These are phyloP conservation scores for Mallotus repandus DNA, from an alignment of 441 rosid species.

Conservation along the genomic window DNA sequence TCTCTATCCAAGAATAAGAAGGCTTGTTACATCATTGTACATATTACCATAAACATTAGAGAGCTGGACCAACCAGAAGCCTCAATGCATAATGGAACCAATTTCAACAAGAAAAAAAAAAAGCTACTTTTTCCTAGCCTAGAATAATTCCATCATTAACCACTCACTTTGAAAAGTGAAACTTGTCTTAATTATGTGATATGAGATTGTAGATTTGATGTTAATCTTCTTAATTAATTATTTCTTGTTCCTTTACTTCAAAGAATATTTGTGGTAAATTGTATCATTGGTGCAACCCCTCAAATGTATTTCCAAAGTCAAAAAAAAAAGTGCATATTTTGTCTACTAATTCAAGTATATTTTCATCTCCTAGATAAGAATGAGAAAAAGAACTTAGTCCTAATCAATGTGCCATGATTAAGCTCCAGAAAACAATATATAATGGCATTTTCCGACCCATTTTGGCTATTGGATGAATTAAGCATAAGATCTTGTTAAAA, in stretches of 20 bases:
- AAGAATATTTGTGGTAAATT: conserved; percentile 1
- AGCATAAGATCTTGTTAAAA: not conserved
- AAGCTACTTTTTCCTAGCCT: too few relatives aligned
- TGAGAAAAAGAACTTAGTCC: not conserved
- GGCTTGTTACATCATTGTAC: not conserved
- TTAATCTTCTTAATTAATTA: not conserved
- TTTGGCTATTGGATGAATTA: conserved; percentile 13
- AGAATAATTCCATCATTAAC: conserved; percentile 1
- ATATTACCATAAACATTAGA: not conserved
- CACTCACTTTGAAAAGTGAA: not conserved
- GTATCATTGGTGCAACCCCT: not conserved
- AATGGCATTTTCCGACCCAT: conserved; percentile 24
- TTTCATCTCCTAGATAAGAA: not conserved
- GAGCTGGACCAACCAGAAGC: not conserved
- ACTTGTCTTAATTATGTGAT: not conserved
- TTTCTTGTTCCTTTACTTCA: conserved; percentile 7
- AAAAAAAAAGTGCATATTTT: not conserved
- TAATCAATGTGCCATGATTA: conserved; percentile 8
- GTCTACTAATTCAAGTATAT: not conserved
- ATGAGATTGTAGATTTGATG: not conserved
- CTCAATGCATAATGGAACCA: not conserved
- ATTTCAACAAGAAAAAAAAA: not conserved
- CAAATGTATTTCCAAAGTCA: conserved; percentile 2
- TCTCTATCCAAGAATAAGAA: not conserved
- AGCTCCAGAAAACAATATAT: conserved; percentile 14